Base-by-base conservation (phyloP, 805 yeast species). In the Kurtzmaniella cleridarum region DNA sequence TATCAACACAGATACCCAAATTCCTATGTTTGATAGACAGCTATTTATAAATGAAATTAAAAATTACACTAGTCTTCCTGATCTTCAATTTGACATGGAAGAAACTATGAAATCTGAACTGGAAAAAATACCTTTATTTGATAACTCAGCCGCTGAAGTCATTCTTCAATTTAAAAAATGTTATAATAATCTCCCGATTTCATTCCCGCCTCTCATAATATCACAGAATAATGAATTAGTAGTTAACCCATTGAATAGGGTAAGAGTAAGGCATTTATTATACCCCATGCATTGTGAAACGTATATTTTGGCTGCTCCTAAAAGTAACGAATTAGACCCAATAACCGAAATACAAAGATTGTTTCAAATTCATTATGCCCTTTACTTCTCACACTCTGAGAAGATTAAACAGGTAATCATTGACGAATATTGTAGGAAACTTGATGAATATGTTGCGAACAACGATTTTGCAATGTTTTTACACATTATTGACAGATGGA, bases 271-370 rank as follows among this genome's bases (percentile, higher is more conserved):
- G 30, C 60, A 59, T 43, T 48, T 68, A 10, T 41, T 70, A 53
- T 49, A 63, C 40, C 78, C 80, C 1, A 60, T 64, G 31, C 73
- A 76, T 43, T 55, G 55, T 26, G 86, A 80, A 47, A 62, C 64
- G 30, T 79, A 73, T 44, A 43, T 68, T 7, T 55, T 79, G 28
- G 72, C 73, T 3, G 57, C 61, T 12, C 76, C 82, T 5, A 76
- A 75, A 43, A 70, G 71, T 43, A 76, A 76, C 39, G 79, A 74
- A 42, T 64, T 78, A 30, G 79, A 81, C 50, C 86, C 89, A 3
- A 61, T 79, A 34, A 73, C 66, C 36, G 91, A 84, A 48, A 68
- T 83, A 39, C 81, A 78, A 3, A 65, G 60, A 41, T 46, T 67
- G 4, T 61, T 69, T 40, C 66, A 64, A 54, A 59, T 67, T 12